phyloP scores from a whole-genome alignment of 495 filamentous ascomycete species.

The Cercophora samala region DNA sequence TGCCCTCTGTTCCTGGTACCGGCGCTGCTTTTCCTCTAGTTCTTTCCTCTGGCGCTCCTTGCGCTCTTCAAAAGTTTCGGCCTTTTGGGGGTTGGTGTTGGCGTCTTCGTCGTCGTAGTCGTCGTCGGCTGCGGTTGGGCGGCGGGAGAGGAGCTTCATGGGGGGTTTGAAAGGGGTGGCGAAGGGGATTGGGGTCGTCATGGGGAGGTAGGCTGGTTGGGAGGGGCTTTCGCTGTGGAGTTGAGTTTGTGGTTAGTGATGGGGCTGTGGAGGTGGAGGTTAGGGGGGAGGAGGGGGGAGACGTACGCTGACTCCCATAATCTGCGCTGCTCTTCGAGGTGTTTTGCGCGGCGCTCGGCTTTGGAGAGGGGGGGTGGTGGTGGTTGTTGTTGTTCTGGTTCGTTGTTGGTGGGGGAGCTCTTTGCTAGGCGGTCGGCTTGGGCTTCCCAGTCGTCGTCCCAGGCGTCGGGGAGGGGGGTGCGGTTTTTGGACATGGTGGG shows the following conservation, averaged over 20 bases:
- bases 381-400: conserved; percentile 42
- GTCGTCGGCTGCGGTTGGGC: conserved; percentile 60
- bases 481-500: neutral
- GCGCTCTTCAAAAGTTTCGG: conserved; percentile 67
- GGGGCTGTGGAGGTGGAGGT: neutral
- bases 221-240: conserved; percentile 37
- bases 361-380: conserved; percentile 52
- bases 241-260: too few relatives aligned
- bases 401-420: conserved; percentile 26
- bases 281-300: conserved; percentile 8
- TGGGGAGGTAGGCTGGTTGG: conserved; percentile 67
- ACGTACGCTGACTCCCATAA: conserved; percentile 85
- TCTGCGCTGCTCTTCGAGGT: conserved; percentile 75
- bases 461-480: conserved; percentile 62
- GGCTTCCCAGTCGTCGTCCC: conserved; percentile 85
- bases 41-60: conserved; percentile 69
- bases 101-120: conserved; percentile 68
- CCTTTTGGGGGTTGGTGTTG: conserved; percentile 54
- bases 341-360: conserved; percentile 73
- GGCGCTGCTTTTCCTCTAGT: conserved; percentile 80
- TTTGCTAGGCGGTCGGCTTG: conserved; percentile 59
- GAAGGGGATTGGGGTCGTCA: conserved; percentile 61
- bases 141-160: conserved; percentile 79
- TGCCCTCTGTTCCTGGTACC: conserved; percentile 80
- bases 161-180: conserved; percentile 79